Percentiles rank a stretch among this genome's conserved stretches.
phyloP scores from a whole-genome alignment of 1,284 basidiomycete genomes.

The Rhodotorula mucilaginosa region DNA sequence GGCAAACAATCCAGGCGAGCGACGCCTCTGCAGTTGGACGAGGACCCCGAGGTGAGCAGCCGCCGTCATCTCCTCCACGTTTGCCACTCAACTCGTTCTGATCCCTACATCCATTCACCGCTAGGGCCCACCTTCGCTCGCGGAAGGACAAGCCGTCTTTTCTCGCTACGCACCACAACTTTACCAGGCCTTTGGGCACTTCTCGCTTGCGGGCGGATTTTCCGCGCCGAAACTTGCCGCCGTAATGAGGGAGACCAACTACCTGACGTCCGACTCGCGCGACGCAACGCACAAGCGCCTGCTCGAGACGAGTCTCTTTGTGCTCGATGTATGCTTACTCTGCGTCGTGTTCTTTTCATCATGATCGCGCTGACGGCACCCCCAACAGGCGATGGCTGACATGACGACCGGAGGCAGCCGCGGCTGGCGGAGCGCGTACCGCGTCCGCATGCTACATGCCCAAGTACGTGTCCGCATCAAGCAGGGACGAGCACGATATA shows the following conservation, averaged over 20 bases:
- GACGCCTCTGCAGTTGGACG: slow-evolving; percentile 11
- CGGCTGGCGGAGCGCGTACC: slow-evolving; percentile 40
- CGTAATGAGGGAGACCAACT: slow-evolving; percentile 40
- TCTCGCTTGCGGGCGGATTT: slow-evolving; percentile 37
- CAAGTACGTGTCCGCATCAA: slow-evolving; percentile 39
- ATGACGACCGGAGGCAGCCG: slow-evolving; percentile 31
- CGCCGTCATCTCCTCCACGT: background rate
- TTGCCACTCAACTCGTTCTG: background rate
- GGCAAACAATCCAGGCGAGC: background rate
- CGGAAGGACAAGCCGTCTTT: slow-evolving; percentile 42
- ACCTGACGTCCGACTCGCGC: slow-evolving; percentile 36
- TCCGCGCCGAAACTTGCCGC: background rate
- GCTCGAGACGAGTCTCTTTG: slow-evolving; percentile 39
- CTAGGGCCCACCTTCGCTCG: slow-evolving; percentile 16
- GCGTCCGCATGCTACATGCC: slow-evolving; percentile 42
- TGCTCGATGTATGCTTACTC: slow-evolving; percentile 20
- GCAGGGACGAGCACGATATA: slow-evolving; percentile 24
- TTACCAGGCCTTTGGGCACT: slow-evolving; percentile 41
- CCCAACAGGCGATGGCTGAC: slow-evolving; percentile 39
- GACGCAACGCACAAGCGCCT: slow-evolving; percentile 42
- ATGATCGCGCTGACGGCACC: background rate
- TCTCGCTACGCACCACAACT: slow-evolving; percentile 39
- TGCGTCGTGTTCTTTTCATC: background rate
- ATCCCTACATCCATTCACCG: no score
- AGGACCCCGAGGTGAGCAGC: slow-evolving; percentile 1